Percentiles rank a stretch among this genome's conserved stretches.
phyloP scores from a whole-genome alignment of 2,329 filamentous ascomycete genomes.

The Trichoderma guizhouense region DNA sequence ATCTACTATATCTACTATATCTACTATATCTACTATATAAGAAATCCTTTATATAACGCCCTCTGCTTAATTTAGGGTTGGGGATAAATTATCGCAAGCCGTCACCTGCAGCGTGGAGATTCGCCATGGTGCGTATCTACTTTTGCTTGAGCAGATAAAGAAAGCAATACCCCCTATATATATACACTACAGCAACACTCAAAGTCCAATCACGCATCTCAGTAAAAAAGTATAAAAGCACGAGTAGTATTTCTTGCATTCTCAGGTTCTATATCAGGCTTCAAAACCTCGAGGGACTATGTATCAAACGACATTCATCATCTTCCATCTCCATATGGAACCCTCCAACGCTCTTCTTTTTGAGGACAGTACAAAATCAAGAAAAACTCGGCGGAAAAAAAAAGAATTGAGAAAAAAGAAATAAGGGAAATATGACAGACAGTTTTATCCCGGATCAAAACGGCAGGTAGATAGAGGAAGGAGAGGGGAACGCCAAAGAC shows the following conservation, averaged over 20 bases:
- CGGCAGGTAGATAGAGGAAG: constrained; percentile 15
- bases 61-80: too few relatives aligned
- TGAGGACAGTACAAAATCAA: neutral
- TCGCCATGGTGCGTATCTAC: neutral
- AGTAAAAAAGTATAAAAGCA: neutral
- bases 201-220: neutral
- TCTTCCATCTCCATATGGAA: neutral
- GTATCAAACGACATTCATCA: neutral
- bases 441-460: constrained; percentile 6
- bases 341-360: neutral
- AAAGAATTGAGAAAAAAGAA: constrained; percentile 15
- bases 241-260: constrained; percentile 10
- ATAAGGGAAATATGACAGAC: neutral
- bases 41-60: too few relatives aligned
- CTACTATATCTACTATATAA: too few relatives aligned
- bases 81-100: too few relatives aligned
- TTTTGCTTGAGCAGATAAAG: neutral
- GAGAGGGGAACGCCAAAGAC: constrained; percentile 11
- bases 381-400: neutral
- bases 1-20: too few relatives aligned
- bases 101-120: too few relatives aligned
- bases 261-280: constrained; percentile 18
- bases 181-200: neutral
- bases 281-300: neutral
- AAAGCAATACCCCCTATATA: neutral